Percentiles rank a stretch among this genome's conserved stretches.
These are phyloP conservation scores for Tuctoria greenei DNA, from an alignment of 176 grass and related monocot species.

Conservation along the genomic window DNA sequence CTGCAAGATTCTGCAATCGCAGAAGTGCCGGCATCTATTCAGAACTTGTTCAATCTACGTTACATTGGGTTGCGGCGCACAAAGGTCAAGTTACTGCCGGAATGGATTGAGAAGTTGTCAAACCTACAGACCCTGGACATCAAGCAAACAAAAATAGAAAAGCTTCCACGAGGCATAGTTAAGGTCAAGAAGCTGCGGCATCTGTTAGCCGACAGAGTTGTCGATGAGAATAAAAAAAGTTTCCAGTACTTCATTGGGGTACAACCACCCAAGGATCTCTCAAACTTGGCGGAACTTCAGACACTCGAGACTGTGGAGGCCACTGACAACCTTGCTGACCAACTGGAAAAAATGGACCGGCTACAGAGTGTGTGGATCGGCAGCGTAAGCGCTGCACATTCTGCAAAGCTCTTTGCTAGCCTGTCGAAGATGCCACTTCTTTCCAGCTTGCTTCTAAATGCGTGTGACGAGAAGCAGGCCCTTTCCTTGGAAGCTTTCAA, in stretches of 20 bases:
- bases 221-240: not conserved
- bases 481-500: constrained; percentile 27
- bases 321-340: constrained; percentile 10
- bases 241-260: not conserved
- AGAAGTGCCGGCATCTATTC: constrained; percentile 28
- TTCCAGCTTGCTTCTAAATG: constrained; percentile 8
- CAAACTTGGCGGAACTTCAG: constrained; percentile 24
- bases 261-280: not conserved
- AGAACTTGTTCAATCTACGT: constrained; percentile 38
- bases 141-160: constrained; percentile 1
- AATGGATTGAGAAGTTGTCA: constrained; percentile 30
- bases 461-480: constrained; percentile 32
- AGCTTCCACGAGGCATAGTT: constrained; percentile 20
- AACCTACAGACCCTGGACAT: constrained; percentile 41
- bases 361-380: constrained; percentile 32
- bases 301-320: constrained; percentile 20
- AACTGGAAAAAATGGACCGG: constrained; percentile 26
- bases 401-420: constrained; percentile 17
- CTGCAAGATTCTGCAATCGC: constrained; percentile 22
- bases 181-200: constrained; percentile 32
- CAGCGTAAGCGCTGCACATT: constrained; percentile 18
- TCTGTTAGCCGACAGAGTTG: not conserved
- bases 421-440: constrained; percentile 33
- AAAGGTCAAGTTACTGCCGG: constrained; percentile 34
- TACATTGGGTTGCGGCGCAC: constrained; percentile 45